Evolutionary conservation across 768 basidiomycete genomes (phyloP), one percentile per base, ranked within the genome.

Genomic region (Suillus americanus): DNA sequence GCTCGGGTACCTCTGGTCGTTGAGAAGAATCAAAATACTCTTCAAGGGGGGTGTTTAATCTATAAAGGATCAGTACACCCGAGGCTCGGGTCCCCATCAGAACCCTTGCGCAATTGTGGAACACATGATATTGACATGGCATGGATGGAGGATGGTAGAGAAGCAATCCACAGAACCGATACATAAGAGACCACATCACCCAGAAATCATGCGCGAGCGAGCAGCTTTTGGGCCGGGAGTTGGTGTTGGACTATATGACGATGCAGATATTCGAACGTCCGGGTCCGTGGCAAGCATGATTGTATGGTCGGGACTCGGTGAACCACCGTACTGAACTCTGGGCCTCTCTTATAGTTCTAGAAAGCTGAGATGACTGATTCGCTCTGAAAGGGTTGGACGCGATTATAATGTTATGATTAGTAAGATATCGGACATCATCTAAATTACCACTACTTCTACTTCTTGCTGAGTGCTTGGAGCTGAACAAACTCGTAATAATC

Each of bases 401-500:
- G 13, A 50, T 14, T 6, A 10, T 13, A n/a, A 55, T n/a, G 1
- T 9, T 45, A 3, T n/a, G 20, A 45, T n/a, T 5, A 48, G 3
- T 13, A 6, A 16, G 9, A 9, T 1, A 25, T 48, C 8, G n/a
- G 12, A n/a, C 18, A 16, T 23, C 4, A 16, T 56, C 6, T 35
- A 55, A 25, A 30, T 7, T 40, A 4, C 10, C 20, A 30, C 35
- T 45, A 61, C 66, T 62, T 63, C 35, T 45, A 61, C 66, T 62
- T 63, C 73, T 79, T 87, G 75, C 83, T 86, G 45, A 89, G 78
- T 53, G 86, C 90, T 74, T 96, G 94, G 62, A 95, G 78, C 74
- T 94, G 93, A n/a, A 94, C 93, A 67, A 88, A 90, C 80, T 95
- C 91, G 71, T 87, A 92, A 75, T 95, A 90, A 64, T 85, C 89